Base-by-base conservation (phyloP, 2,329 filamentous ascomycete species). In the Pleochaeta shiraiana region DNA sequence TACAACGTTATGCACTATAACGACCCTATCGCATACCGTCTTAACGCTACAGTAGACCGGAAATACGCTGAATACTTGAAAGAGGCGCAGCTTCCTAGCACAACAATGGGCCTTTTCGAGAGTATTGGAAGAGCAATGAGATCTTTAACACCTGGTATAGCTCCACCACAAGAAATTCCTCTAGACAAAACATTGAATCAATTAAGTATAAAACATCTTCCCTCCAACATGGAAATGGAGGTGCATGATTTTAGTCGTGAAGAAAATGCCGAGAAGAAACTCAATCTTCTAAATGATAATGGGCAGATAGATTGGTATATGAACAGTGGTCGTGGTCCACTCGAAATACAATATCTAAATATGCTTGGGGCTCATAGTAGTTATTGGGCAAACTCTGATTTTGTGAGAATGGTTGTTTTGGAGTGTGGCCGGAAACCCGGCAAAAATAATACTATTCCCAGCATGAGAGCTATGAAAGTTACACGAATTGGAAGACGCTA, bases 301-400 rank as follows among this genome's bases (percentile, higher is more conserved):
- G 92, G 91, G 0, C 93, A 98, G 75, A 85, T 98, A 47, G 93
- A 98, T 73, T 98, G 84, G 74, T 95, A 86, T 70, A 77, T 98
- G 61, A 84, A 84, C 61, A 90, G 89, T 7, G 88, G 90, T 0
- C 87, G 88, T 1, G 93, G 93, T 0, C 86, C 91, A 3, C 77
- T 98, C 39, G 93, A 95, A 74, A 90, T 96, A 28, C 91, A 97
- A 75, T 98, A 98, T 73, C 75, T 97, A 39, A 96, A 95, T 69
- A 98, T 98, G 93, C 76, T 98, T 64, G 88, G 90, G 65, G 93
- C 93, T 9, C 93, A 98, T 74, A 90, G 88, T 65, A 92, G 88
- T 72, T 98, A 98, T 74, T 98, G 93, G 93, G 81, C 83, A 1
- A 84, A 87, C 70, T 82, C 79, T 31, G 93, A 97, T 72, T 91